Evolutionary conservation across 371 early-diverging fungal genomes (phyloP).

Genomic region (Mucor mucedo): DNA sequence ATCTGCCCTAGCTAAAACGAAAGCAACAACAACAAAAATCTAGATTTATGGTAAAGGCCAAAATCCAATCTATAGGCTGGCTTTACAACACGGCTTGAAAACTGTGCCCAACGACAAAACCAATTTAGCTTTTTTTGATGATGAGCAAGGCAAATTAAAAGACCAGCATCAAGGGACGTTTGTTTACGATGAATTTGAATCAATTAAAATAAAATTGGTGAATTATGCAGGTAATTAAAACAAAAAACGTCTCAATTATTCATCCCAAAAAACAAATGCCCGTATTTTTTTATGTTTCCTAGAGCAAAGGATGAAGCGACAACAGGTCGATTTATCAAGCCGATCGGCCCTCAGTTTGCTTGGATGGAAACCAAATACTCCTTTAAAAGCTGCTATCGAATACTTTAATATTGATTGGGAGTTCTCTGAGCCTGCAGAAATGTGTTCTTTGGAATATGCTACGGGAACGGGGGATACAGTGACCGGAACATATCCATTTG

Average conservation of each 20-base stretch:
- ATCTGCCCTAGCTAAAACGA: background rate
- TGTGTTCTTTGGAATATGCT: conserved; percentile 51
- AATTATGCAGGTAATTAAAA: conserved; percentile 38
- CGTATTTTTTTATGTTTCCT: too few species aligned
- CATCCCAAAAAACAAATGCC: background rate
- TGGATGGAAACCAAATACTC: conserved; percentile 46
- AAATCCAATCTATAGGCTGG: conserved; percentile 48
- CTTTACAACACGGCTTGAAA: conserved; percentile 37
- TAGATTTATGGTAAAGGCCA: conserved; percentile 54
- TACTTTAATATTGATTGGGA: conserved; percentile 58
- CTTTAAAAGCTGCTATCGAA: conserved; percentile 48
- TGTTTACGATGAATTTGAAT: conserved; percentile 26
- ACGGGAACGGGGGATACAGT: conserved; percentile 41
- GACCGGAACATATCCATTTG: conserved; percentile 39
- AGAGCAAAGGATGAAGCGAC: conserved; percentile 35
- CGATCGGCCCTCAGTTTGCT: conserved; percentile 41
- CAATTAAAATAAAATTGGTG: conserved; percentile 33
- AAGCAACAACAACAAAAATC: background rate
- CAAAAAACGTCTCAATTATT: background rate
- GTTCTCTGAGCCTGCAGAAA: conserved; percentile 51
- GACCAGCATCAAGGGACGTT: conserved; percentile 16
- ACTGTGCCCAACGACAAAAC: conserved; percentile 46
- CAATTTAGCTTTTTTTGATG: conserved; percentile 44
- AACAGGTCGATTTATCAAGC: conserved; percentile 47
- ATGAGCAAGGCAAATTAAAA: conserved; percentile 30